A percentile compares a stretch with the other conserved stretches of the same genome.
phyloP scores from a whole-genome alignment of 2,329 filamentous ascomycete species.

The Penicillium sp. region DNA sequence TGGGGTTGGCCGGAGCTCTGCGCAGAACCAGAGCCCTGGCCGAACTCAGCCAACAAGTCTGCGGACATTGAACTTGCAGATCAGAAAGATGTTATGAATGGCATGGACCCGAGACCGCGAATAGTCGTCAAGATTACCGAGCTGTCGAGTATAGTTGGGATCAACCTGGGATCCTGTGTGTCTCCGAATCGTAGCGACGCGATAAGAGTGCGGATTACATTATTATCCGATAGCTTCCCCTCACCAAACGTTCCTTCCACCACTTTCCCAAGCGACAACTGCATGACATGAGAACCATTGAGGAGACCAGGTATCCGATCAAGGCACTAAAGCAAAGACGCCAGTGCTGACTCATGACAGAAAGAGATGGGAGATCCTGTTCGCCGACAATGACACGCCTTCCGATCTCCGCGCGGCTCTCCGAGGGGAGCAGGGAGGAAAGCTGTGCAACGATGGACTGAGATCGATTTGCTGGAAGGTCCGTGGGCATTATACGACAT shows the following conservation, averaged over 20 bases:
- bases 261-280: conserved; percentile 8
- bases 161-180: conserved; percentile 3
- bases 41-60: conserved; percentile 52
- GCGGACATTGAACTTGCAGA: conserved; percentile 44
- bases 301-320: conserved; percentile 48
- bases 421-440: conserved; percentile 54
- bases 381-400: conserved; percentile 50
- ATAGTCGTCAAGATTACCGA: not conserved
- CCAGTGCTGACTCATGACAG: conserved; percentile 39
- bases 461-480: conserved; percentile 93
- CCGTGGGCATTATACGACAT: conserved; percentile 11
- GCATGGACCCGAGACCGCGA: not conserved
- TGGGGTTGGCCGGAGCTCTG: conserved; percentile 14
- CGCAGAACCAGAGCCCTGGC: conserved; percentile 19
- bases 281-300: conserved; percentile 50
- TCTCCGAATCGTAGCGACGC: conserved; percentile 6
- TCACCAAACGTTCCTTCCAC: conserved; percentile 11
- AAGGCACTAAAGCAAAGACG: not conserved
- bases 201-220: conserved; percentile 25
- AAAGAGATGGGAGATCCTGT: conserved; percentile 62
- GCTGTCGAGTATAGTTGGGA: not conserved
- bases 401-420: conserved; percentile 62
- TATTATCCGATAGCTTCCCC: conserved; percentile 22
- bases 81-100: conserved; percentile 1
- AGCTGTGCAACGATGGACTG: conserved; percentile 65